phyloP scores from a whole-genome alignment of 257 asterid species.

The Nyctanthes arbortristis region DNA sequence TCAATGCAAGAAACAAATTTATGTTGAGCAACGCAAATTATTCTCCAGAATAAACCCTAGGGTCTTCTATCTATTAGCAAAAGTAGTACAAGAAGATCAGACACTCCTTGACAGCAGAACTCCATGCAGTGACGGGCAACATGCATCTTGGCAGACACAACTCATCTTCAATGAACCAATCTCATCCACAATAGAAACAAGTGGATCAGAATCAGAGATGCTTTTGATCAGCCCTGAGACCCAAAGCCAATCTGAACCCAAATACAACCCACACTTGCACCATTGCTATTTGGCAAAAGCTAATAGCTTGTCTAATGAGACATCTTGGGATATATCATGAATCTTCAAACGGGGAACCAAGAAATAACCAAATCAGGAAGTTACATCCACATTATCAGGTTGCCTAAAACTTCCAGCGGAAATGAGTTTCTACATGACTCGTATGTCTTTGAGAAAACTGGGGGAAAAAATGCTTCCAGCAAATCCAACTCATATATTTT shows the following conservation, averaged over 20 bases:
- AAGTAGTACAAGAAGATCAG: not conserved
- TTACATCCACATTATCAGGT: not conserved
- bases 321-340: not conserved
- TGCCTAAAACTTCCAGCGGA: not conserved
- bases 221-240: not conserved
- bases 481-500: not conserved
- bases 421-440: not conserved
- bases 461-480: not conserved
- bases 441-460: not conserved
- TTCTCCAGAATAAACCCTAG: not conserved
- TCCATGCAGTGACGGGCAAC: not conserved
- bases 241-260: not conserved
- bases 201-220: not conserved
- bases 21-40: not conserved
- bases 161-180: not conserved
- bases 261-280: not conserved
- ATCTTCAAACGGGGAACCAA: not conserved
- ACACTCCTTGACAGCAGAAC: not conserved
- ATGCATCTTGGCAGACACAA: not conserved
- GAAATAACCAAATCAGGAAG: not conserved
- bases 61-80: not conserved
- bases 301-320: not conserved
- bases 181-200: not conserved
- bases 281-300: not conserved
- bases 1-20: not conserved